Evolutionary conservation across 352 stramenopile species (phyloP).

Genomic region (Globisporangium cylindrosporum): DNA sequence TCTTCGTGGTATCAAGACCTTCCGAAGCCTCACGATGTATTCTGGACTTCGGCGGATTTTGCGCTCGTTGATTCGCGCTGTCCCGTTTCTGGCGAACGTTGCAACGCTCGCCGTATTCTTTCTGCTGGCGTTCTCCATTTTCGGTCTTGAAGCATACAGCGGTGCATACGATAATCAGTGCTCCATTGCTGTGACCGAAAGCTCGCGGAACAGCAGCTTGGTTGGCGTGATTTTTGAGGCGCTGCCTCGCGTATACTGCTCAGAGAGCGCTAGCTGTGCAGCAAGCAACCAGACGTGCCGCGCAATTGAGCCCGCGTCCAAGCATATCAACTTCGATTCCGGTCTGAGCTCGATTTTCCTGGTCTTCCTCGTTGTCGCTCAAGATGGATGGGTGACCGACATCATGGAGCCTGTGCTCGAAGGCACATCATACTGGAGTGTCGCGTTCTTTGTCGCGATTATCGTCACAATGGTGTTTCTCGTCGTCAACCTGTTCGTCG

Average conservation of each 20-base stretch:
- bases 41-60: slow-evolving; percentile 64
- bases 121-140: slow-evolving; percentile 75
- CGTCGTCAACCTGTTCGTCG: slow-evolving; percentile 80
- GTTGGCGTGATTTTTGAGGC: slow-evolving; percentile 22
- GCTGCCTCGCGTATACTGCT: slow-evolving; percentile 54
- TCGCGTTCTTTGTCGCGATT: slow-evolving; percentile 70
- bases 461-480: slow-evolving; percentile 78
- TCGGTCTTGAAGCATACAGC: slow-evolving; percentile 65
- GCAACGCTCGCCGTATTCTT: slow-evolving; percentile 70
- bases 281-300: slow-evolving; percentile 36
- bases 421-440: slow-evolving; percentile 45
- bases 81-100: slow-evolving; percentile 79
- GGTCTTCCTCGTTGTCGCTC: slow-evolving; percentile 75
- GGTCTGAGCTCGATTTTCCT: slow-evolving; percentile 69
- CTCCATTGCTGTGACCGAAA: slow-evolving; percentile 13
- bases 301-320: slow-evolving; percentile 30
- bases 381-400: slow-evolving; percentile 74
- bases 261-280: slow-evolving; percentile 36
- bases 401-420: slow-evolving; percentile 81
- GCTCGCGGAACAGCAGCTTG: not conserved
- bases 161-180: slow-evolving; percentile 57
- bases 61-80: slow-evolving; percentile 53
- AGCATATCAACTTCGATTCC: slow-evolving; percentile 69
- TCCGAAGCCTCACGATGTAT: slow-evolving; percentile 62
- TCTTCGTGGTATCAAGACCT: slow-evolving; percentile 64